Percentiles rank a stretch among this genome's conserved stretches.
These are phyloP conservation scores for Boletales sp. DNA, from an alignment of 768 basidiomycete species.

Conservation along the genomic window DNA sequence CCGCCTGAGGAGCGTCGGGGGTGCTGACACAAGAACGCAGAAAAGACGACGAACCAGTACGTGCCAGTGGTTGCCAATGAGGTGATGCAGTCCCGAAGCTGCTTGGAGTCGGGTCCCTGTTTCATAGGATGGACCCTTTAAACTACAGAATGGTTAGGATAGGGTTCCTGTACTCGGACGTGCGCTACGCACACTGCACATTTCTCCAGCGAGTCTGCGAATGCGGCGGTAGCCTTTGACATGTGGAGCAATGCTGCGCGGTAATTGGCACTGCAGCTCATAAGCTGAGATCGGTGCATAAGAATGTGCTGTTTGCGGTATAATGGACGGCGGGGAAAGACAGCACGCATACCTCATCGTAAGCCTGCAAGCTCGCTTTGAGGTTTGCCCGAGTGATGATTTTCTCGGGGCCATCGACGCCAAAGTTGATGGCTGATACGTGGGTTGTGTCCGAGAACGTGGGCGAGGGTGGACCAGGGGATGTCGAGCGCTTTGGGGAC, in stretches of 20 bases:
- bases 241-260: constrained; percentile 76
- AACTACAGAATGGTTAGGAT: constrained; percentile 32
- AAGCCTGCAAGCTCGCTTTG: constrained; percentile 72
- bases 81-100: constrained; percentile 83
- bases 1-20: constrained; percentile 49
- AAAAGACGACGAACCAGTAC: constrained; percentile 59
- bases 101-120: constrained; percentile 80
- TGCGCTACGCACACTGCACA: constrained; percentile 66
- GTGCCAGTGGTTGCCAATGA: constrained; percentile 91
- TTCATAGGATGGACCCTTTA: constrained; percentile 80
- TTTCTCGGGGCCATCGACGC: constrained; percentile 69
- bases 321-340: background rate
- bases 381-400: constrained; percentile 79
- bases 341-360: constrained; percentile 63
- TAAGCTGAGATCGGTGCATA: constrained; percentile 51
- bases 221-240: constrained; percentile 78
- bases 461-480: constrained; percentile 70
- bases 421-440: constrained; percentile 74
- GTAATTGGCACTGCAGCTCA: constrained; percentile 74
- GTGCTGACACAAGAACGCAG: constrained; percentile 5
- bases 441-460: constrained; percentile 82
- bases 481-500: constrained; percentile 42
- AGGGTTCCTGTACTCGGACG: no score
- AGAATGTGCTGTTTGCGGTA: constrained; percentile 2
- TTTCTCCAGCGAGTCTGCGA: constrained; percentile 82